These are phyloP conservation scores for Phoma herbarum DNA, from an alignment of 2,329 filamentous ascomycete species.

Conservation along the genomic window DNA sequence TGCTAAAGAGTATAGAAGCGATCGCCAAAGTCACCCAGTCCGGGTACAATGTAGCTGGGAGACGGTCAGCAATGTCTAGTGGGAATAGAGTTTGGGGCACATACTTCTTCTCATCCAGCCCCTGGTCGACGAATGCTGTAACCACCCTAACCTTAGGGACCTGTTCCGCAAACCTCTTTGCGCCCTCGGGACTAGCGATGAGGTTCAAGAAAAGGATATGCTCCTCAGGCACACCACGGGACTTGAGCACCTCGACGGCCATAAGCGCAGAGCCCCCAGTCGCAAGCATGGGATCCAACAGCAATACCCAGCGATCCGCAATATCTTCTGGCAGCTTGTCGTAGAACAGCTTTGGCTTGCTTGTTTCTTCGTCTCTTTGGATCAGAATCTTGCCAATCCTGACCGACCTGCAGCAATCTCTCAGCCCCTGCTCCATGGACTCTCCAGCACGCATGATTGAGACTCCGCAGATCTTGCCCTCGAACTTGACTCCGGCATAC, in stretches of 20 bases:
- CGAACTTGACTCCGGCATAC: slow-evolving; percentile 92
- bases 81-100: slow-evolving; percentile 42
- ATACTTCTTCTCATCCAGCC: slow-evolving; percentile 97
- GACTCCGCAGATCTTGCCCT: slow-evolving; percentile 98
- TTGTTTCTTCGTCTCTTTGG: slow-evolving; percentile 94
- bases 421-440: slow-evolving; percentile 95
- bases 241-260: slow-evolving; percentile 92
- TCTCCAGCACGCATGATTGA: slow-evolving; percentile 98
- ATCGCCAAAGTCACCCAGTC: slow-evolving; percentile 94
- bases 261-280: slow-evolving; percentile 96
- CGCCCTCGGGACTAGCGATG: slow-evolving; percentile 95
- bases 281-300: slow-evolving; percentile 98
- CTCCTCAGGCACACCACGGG: slow-evolving; percentile 90
- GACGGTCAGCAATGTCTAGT: slow-evolving; percentile 21
- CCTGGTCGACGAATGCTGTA: slow-evolving; percentile 94
- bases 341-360: slow-evolving; percentile 92
- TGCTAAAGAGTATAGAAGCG: slow-evolving; percentile 87
- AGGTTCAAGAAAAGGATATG: slow-evolving; percentile 96
- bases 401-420: slow-evolving; percentile 97
- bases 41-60: slow-evolving; percentile 89
- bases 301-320: slow-evolving; percentile 86
- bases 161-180: slow-evolving; percentile 85
- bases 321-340: slow-evolving; percentile 97
- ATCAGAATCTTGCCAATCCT: slow-evolving; percentile 98
- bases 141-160: slow-evolving; percentile 92